phyloP scores from a whole-genome alignment of 2,329 filamentous ascomycete species.

The Talaromyces sp. region DNA sequence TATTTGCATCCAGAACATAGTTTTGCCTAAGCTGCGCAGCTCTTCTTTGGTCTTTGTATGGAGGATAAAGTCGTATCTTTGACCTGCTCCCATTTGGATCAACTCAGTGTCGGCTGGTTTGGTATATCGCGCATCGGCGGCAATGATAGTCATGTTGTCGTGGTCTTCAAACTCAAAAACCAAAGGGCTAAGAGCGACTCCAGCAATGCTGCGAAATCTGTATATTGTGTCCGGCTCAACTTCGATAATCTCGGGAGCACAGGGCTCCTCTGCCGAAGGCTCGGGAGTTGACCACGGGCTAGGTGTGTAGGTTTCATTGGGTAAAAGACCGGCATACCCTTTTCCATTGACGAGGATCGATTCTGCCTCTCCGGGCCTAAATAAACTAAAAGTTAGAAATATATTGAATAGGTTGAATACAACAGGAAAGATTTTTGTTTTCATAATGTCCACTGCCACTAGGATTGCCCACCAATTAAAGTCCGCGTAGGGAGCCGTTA shows the following conservation, averaged over 20 bases:
- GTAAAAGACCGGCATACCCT: constrained; percentile 36
- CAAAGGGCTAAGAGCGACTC: constrained; percentile 45
- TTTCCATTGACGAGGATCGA: constrained; percentile 56
- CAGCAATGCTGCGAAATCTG: constrained; percentile 56
- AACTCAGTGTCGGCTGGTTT: constrained; percentile 32
- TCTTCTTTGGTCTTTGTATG: constrained; percentile 41
- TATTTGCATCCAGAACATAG: constrained; percentile 44
- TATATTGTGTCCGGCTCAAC: constrained; percentile 59
- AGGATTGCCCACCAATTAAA: constrained; percentile 1
- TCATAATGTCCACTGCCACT: background rate
- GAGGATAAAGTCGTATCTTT: constrained; percentile 57
- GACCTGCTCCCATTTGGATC: constrained; percentile 54
- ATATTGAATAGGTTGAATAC: background rate
- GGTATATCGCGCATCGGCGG: constrained; percentile 48
- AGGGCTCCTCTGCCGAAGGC: constrained; percentile 14
- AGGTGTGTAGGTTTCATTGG: constrained; percentile 12
- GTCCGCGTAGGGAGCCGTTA: constrained; percentile 25
- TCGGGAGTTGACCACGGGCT: background rate
- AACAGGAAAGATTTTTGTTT: background rate
- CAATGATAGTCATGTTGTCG: constrained; percentile 55
- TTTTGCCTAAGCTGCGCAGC: constrained; percentile 29
- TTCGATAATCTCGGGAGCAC: constrained; percentile 49
- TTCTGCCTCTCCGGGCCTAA: constrained; percentile 55
- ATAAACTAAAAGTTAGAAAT: constrained; percentile 28
- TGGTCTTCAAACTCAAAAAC: constrained; percentile 50